phyloP scores from a whole-genome alignment of 2,329 filamentous ascomycete species.

The Corniculantispora saksenae region DNA sequence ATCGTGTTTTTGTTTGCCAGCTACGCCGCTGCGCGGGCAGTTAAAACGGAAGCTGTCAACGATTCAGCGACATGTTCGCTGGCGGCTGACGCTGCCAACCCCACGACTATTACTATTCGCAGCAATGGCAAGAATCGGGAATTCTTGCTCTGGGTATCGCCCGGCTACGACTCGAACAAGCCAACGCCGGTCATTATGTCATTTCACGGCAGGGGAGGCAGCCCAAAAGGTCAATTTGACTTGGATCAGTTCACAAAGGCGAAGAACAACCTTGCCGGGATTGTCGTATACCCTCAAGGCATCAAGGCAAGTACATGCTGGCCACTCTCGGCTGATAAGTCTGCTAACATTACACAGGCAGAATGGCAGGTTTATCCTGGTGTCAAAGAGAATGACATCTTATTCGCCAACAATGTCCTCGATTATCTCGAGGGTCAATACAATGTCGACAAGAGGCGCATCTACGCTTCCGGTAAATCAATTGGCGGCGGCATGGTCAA shows the following conservation, averaged over 20 bases:
- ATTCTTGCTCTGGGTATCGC: constrained; percentile 40
- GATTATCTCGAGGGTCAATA: constrained; percentile 35
- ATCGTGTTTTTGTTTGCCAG: not conserved
- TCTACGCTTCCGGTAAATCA: constrained; percentile 43
- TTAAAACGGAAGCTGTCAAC: not conserved
- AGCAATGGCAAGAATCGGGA: constrained; percentile 21
- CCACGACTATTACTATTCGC: constrained; percentile 15
- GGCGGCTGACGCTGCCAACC: not conserved
- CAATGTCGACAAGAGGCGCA: constrained; percentile 37
- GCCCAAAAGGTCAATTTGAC: constrained; percentile 36
- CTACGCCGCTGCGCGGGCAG: not conserved
- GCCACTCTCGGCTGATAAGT: constrained; percentile 26
- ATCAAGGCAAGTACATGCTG: constrained; percentile 30
- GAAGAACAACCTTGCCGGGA: constrained; percentile 34
- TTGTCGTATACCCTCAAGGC: constrained; percentile 48
- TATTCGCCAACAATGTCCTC: constrained; percentile 44
- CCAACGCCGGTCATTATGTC: constrained; percentile 43
- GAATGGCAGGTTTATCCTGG: constrained; percentile 40
- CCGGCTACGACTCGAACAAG: constrained; percentile 30
- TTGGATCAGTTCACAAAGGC: constrained; percentile 40
- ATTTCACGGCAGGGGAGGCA: constrained; percentile 43
- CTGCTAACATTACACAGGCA: not conserved
- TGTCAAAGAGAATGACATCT: constrained; percentile 41
- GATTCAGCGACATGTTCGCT: not conserved
- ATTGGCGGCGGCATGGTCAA: constrained; percentile 45